A percentile compares a stretch with the other conserved stretches of the same genome.
Conservation (phyloP, 2,329 filamentous ascomycete species). For the Phoma herbarum region DNA sequence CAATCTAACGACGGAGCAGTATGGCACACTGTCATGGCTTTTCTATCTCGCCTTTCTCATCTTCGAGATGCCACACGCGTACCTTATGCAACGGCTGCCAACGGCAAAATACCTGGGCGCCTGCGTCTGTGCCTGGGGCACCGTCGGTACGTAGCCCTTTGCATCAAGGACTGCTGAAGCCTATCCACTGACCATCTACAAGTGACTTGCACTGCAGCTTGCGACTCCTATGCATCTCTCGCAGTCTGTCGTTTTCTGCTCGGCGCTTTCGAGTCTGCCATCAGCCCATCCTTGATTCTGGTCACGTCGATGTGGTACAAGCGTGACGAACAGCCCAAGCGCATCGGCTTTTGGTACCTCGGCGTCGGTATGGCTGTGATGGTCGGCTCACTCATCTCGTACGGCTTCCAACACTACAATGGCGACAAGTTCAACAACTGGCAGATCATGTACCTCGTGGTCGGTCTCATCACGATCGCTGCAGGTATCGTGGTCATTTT, state of each 20-base stretch:
- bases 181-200: slow-evolving; percentile 19
- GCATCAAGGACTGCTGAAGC: too few species aligned
- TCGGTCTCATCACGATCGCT: slow-evolving; percentile 47
- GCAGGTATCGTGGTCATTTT: slow-evolving; percentile 57
- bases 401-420: slow-evolving; percentile 64
- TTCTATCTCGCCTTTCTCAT: slow-evolving; percentile 52
- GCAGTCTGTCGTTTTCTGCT: slow-evolving; percentile 61
- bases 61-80: slow-evolving; percentile 55
- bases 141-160: slow-evolving; percentile 39
- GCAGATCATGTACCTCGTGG: slow-evolving; percentile 74
- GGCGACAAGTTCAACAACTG: slow-evolving; percentile 65
- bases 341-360: slow-evolving; percentile 54
- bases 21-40: slow-evolving; percentile 47
- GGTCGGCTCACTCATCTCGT: slow-evolving; percentile 65
- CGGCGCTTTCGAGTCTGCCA: slow-evolving; percentile 60
- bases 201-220: slow-evolving; percentile 54
- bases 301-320: slow-evolving; percentile 74
- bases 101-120: slow-evolving; percentile 62
- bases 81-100: slow-evolving; percentile 63
- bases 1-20: slow-evolving; percentile 48
- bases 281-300: slow-evolving; percentile 67
- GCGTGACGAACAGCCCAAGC: slow-evolving; percentile 67
- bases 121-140: slow-evolving; percentile 57
- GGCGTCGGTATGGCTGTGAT: slow-evolving; percentile 64
- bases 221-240: slow-evolving; percentile 60